These are phyloP conservation scores for Lyophyllum decastes DNA, from an alignment of 768 basidiomycete genomes.

Conservation along the genomic window DNA sequence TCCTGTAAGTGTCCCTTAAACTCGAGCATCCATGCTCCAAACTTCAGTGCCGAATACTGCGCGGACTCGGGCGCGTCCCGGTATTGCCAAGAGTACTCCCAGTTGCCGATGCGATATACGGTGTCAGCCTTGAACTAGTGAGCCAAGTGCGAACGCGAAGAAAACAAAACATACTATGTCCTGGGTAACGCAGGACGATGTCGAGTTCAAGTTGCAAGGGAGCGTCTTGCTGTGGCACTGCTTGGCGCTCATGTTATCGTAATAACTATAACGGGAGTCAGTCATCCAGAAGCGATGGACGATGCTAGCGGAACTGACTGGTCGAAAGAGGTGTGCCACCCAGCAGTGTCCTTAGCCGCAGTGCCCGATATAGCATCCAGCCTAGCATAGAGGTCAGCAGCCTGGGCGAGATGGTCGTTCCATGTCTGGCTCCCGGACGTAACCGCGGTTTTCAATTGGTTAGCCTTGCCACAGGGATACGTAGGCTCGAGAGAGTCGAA, in stretches of 20 bases:
- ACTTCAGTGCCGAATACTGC: slow-evolving; percentile 42
- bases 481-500: slow-evolving; percentile 52
- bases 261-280: slow-evolving; percentile 51
- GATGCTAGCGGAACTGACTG: slow-evolving; percentile 40
- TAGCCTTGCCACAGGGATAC: slow-evolving; percentile 41
- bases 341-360: slow-evolving; percentile 34
- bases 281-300: no score
- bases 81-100: slow-evolving; percentile 59
- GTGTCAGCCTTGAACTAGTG: slow-evolving; percentile 39
- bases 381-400: slow-evolving; percentile 38
- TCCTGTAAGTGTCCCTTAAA: slow-evolving; percentile 40
- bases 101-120: slow-evolving; percentile 58
- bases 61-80: slow-evolving; percentile 46
- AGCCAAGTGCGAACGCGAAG: background rate
- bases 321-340: slow-evolving; percentile 54
- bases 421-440: slow-evolving; percentile 42
- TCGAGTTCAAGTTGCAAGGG: slow-evolving; percentile 47
- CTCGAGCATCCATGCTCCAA: slow-evolving; percentile 49
- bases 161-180: slow-evolving; percentile 30
- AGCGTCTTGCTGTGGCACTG: slow-evolving; percentile 47
- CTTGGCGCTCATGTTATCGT: slow-evolving; percentile 52
- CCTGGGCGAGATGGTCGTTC: slow-evolving; percentile 41
- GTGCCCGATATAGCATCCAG: slow-evolving; percentile 47
- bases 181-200: slow-evolving; percentile 43
- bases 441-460: slow-evolving; percentile 31